Evolutionary conservation across 108 stramenopile genomes (phyloP).

Genomic region (Aurantiochytrium sp.): DNA sequence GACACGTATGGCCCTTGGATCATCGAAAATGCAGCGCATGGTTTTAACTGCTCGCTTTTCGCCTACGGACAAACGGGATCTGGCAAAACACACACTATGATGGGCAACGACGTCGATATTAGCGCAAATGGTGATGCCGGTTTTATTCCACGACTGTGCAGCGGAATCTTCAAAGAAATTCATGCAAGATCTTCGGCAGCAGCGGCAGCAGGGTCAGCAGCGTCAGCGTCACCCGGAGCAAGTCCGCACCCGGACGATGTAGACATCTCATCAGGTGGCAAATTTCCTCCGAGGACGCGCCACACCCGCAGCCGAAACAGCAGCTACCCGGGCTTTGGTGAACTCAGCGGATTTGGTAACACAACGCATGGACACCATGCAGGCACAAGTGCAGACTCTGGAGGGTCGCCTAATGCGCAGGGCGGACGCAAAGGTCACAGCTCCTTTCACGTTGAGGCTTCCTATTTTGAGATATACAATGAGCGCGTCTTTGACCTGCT

Average conservation of each 20-base stretch:
- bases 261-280: too few relatives aligned
- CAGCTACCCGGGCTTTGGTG: too few relatives aligned
- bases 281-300: background rate
- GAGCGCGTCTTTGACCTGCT: constrained; percentile 58
- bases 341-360: too few relatives aligned
- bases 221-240: too few relatives aligned
- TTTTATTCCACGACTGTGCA: constrained; percentile 43
- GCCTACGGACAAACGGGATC: constrained; percentile 90
- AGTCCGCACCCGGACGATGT: too few relatives aligned
- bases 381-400: too few relatives aligned
- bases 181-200: background rate
- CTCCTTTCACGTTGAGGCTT: constrained; percentile 34
- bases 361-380: too few relatives aligned
- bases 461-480: constrained; percentile 62
- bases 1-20: constrained; percentile 74
- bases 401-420: too few relatives aligned
- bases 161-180: constrained; percentile 33
- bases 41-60: constrained; percentile 97
- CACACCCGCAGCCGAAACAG: too few relatives aligned
- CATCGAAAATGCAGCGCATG: constrained; percentile 85
- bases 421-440: background rate
- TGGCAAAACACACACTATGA: constrained; percentile 59
- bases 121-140: constrained; percentile 32
- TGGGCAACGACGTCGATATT: constrained; percentile 36
- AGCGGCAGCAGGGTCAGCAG: background rate